Evolutionary conservation across 345 rosid genomes (phyloP).

Genomic region (Boechera divaricarpa): DNA sequence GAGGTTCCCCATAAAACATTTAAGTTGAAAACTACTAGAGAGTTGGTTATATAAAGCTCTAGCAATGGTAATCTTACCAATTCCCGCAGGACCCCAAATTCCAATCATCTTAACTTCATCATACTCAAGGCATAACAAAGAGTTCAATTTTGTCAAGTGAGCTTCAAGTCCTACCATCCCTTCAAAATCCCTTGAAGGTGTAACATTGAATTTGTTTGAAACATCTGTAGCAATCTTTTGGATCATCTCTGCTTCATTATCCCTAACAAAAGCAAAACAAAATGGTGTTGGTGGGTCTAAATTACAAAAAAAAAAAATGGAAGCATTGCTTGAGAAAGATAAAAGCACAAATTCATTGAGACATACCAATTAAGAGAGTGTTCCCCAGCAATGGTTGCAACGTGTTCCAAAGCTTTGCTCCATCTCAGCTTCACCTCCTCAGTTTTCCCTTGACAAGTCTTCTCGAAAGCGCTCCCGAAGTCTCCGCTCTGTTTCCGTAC

Average conservation of each 20-base stretch:
- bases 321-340: not conserved
- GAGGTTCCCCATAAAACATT: conserved; percentile 1
- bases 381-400: not conserved
- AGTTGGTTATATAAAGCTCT: not conserved
- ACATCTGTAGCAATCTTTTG: conserved; percentile 15
- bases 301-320: not conserved
- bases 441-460: not conserved
- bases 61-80: conserved; percentile 22
- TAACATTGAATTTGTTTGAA: not conserved
- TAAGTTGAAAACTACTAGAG: not conserved
- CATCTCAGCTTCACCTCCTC: not conserved
- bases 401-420: not conserved
- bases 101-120: conserved; percentile 16
- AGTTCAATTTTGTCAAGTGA: not conserved
- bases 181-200: not conserved
- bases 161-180: conserved; percentile 17
- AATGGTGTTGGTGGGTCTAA: not conserved
- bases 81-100: not conserved
- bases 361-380: not conserved
- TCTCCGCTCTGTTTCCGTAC: not conserved
- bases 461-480: not conserved
- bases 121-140: not conserved
- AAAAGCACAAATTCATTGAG: not conserved
- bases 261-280: not conserved
- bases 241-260: conserved; percentile 13